Evolutionary conservation across 139 green algal species (phyloP), one percentile per base, ranked within the genome.

Genomic region (Micromonas commoda): DNA sequence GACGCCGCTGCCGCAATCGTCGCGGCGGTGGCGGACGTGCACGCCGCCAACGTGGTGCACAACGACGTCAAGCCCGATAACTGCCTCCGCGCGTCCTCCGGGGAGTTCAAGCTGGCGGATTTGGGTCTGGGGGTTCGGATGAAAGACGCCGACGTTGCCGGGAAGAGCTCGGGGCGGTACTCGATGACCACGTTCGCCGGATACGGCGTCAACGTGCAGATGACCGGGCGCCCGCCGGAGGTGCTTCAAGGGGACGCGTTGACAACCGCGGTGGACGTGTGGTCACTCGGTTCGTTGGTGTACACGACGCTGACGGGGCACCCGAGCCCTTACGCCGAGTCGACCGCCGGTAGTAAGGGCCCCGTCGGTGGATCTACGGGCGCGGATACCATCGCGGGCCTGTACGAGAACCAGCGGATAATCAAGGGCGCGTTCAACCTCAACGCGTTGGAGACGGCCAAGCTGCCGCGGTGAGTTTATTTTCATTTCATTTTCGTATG

Each of bases 61-160:
- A 75, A 75, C 6, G 68, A 75, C 37, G 61, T 75, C 68, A 75
- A 75, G 23, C 34, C 68, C 1, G 68, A 75, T 61, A 75, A 75
- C 6, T 75, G 68, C 53, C 53, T 75, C n/a, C 2, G 38, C 28
- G 29, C 34, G 21, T 1, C 3, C 3, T n/a, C 45, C 26, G 67
- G 35, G 6, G 67, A 74, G 67, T 75, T 75, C 3, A 75, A 75
- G 38, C 37, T 75, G 35, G 37, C 68, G 33, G 68, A 75, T 61
- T 32, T 75, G 24, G 68, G 68, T 16, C 37, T 75, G 4, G 68
- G 37, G 2, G 64, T 71, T 32, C n/a, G 64, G 16, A 51, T 71
- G 33, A 71, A 71, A 13, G n/a, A 71, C 23, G 64, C 29, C 4
- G 33, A 71, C 64, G 23, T n/a, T 21, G 64, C n/a, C 26, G 33